These are phyloP conservation scores for Heimioporus sp. DNA, from an alignment of 768 basidiomycete genomes.

Conservation along the genomic window DNA sequence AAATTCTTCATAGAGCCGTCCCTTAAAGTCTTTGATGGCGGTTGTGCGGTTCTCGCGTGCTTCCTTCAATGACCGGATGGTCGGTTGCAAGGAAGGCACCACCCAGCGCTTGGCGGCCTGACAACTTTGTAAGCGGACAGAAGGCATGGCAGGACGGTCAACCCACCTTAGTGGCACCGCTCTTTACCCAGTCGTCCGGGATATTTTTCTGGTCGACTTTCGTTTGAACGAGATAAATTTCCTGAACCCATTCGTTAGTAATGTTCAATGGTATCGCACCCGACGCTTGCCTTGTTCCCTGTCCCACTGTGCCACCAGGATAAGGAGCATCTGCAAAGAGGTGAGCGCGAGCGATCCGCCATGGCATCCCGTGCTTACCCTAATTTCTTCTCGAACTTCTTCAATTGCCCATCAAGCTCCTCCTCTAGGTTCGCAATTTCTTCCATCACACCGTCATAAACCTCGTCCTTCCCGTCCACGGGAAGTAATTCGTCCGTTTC, in stretches of 20 bases:
- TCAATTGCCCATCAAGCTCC: conserved; percentile 64
- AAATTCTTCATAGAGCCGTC: conserved; percentile 75
- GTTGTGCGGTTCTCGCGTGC: conserved; percentile 84
- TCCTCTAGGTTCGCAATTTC: conserved; percentile 73
- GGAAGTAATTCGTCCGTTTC: conserved; percentile 75
- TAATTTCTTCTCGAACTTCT: conserved; percentile 61
- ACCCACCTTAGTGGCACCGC: conserved; percentile 72
- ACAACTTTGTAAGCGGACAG: not conserved
- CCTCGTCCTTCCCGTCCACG: conserved; percentile 78
- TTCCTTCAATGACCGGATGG: conserved; percentile 85
- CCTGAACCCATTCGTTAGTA: conserved; percentile 43
- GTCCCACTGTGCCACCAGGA: conserved; percentile 74
- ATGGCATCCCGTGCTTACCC: conserved; percentile 43
- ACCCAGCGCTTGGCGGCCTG: conserved; percentile 77
- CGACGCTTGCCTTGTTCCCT: conserved; percentile 67
- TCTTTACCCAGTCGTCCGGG: conserved; percentile 86
- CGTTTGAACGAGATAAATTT: conserved; percentile 88
- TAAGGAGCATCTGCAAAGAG: conserved; percentile 43
- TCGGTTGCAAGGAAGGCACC: conserved; percentile 66
- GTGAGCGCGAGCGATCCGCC: conserved; percentile 11
- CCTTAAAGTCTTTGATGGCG: conserved; percentile 81
- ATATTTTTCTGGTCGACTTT: conserved; percentile 55
- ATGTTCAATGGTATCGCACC: not conserved
- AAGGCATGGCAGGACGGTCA: not conserved
- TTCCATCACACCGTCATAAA: conserved; percentile 72